phyloP scores from a whole-genome alignment of 441 rosid genomes.

The Theobroma grandiflorum region DNA sequence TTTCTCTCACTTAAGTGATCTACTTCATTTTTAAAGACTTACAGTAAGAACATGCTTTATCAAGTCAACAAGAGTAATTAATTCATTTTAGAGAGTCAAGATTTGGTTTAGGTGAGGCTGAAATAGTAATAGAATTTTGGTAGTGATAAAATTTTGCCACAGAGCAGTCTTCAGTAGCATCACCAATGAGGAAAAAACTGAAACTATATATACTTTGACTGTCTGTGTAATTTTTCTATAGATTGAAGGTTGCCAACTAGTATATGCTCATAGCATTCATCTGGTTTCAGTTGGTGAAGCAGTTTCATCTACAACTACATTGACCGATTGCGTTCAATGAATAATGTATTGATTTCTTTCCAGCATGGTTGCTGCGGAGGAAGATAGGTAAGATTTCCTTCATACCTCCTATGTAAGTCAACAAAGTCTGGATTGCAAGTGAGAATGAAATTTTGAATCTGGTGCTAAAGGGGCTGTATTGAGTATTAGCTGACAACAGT shows the following conservation, averaged over 20 bases:
- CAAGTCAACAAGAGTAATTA: background rate
- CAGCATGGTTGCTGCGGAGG: slow-evolving; percentile 5
- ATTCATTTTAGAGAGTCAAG: background rate
- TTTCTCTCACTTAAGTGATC: background rate
- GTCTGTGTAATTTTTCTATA: background rate
- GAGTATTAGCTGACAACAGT: background rate
- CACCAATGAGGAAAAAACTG: background rate
- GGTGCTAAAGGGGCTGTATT: background rate
- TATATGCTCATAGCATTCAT: background rate
- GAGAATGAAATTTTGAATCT: background rate
- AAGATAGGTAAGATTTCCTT: background rate
- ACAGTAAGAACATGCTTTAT: background rate
- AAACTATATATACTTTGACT: background rate
- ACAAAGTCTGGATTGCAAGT: background rate
- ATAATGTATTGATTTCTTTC: background rate
- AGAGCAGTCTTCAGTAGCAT: background rate
- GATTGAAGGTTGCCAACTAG: background rate
- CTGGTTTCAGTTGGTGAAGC: background rate
- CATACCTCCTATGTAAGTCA: background rate
- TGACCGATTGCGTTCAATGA: background rate
- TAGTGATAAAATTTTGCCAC: background rate
- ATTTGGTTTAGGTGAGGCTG: slow-evolving; percentile 12
- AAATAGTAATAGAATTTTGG: background rate
- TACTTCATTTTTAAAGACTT: background rate
- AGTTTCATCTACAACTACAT: background rate